Evolutionary conservation across 495 filamentous ascomycete species (phyloP).

Genomic region (Xylaria scruposa): DNA sequence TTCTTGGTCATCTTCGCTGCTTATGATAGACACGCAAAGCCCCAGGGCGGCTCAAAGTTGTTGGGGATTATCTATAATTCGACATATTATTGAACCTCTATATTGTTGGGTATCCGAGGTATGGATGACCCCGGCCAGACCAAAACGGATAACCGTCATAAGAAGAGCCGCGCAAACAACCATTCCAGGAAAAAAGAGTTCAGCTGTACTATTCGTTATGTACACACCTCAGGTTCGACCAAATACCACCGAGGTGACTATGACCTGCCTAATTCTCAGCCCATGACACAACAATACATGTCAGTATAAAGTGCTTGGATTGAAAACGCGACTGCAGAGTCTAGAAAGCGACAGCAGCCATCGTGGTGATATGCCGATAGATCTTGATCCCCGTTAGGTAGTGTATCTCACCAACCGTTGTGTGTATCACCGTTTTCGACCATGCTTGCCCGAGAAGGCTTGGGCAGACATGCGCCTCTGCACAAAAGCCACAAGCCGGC

Average conservation of each 20-base stretch:
- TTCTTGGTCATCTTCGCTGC: neutral
- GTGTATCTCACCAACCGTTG: neutral
- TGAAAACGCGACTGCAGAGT: neutral
- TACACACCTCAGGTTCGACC: neutral
- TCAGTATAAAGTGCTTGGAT: neutral
- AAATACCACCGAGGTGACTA: neutral
- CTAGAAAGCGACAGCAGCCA: neutral
- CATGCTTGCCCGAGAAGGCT: neutral
- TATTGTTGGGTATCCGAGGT: neutral
- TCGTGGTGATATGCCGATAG: neutral
- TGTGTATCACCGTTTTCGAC: slow-evolving; percentile 1
- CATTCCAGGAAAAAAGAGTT: neutral
- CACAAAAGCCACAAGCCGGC: neutral
- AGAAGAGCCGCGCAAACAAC: neutral
- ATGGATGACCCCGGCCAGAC: neutral
- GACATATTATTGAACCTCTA: neutral
- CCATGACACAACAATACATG: neutral
- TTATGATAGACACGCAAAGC: neutral
- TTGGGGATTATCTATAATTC: slow-evolving; percentile 4
- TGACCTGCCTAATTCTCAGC: neutral
- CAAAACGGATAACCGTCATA: neutral
- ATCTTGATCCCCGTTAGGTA: neutral
- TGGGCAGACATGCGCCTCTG: neutral
- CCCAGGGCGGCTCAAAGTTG: neutral
- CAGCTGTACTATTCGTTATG: neutral